Evolutionary conservation across 1,139 yeast species (phyloP).

Genomic region (Yarrowia galli): DNA sequence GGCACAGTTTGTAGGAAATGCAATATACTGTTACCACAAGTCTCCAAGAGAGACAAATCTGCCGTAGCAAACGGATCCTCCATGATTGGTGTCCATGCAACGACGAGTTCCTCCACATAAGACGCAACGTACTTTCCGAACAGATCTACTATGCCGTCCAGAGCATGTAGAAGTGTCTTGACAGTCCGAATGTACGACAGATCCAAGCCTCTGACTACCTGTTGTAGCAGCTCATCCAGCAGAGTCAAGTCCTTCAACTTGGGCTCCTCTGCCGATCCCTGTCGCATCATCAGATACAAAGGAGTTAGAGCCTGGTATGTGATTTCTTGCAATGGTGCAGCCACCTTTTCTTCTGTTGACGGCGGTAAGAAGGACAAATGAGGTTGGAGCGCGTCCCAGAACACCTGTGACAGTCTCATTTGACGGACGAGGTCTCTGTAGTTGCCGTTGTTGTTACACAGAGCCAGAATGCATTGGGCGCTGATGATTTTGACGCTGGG

Average conservation of each 20-base stretch:
- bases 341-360: slow-evolving; percentile 46
- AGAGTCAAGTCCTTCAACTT: slow-evolving; percentile 11
- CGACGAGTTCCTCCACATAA: background rate
- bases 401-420: slow-evolving; percentile 58
- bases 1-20: slow-evolving; percentile 20
- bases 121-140: slow-evolving; percentile 24
- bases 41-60: slow-evolving; percentile 3
- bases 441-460: slow-evolving; percentile 46
- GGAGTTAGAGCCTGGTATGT: slow-evolving; percentile 13
- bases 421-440: slow-evolving; percentile 48
- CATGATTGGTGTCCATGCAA: slow-evolving; percentile 24
- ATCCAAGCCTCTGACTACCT: slow-evolving; percentile 16
- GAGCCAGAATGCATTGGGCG: slow-evolving; percentile 44
- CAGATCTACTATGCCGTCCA: slow-evolving; percentile 12
- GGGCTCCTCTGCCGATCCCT: background rate
- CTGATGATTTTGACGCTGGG: slow-evolving; percentile 57
- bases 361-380: slow-evolving; percentile 59
- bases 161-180: slow-evolving; percentile 17
- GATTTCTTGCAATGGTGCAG: slow-evolving; percentile 6
- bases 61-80: slow-evolving; percentile 32
- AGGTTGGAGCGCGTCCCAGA: slow-evolving; percentile 54
- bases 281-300: slow-evolving; percentile 22
- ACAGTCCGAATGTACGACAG: slow-evolving; percentile 6
- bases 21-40: slow-evolving; percentile 13
- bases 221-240: slow-evolving; percentile 24